Evolutionary conservation across 1,139 yeast genomes (phyloP), one percentile per base, ranked within the genome.

Genomic region (Saccharomyces hybrid): DNA sequence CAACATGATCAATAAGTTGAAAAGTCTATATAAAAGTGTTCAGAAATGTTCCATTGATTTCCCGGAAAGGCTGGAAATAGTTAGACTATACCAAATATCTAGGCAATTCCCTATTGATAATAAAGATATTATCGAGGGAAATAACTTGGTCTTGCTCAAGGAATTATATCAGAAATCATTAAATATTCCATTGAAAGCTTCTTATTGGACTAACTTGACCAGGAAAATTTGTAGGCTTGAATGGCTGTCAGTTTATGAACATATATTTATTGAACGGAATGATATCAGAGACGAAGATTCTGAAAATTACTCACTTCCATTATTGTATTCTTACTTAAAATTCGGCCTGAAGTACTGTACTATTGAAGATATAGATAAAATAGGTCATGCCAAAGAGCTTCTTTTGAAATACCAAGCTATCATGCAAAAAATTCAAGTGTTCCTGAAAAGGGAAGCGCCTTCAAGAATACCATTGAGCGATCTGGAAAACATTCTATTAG

Each of bases 241-340:
- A 32, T 65, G 69, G 69, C 48, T 58, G 2, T 48, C 55, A 9
- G 54, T 55, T 2, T 65, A 62, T 48, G 54, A 61, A 9, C 54
- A 50, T 31, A 42, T 53, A 19, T 51, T 55, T 50, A 29, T 50
- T 42, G 42, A 50, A 31, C 38, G 46, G 42, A 34, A 28, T 19
- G n/a, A 51, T 16, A 60, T 75, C 16, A 72, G 71, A 16, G 76
- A 77, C 48, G 58, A 59, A 9, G 62, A 63, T 42, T 70, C 83
- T 55, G 71, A 75, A 51, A 56, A 60, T 2, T 79, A 81, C 60
- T 72, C 84, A 32, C 32, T 59, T 3, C 24, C 50, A 9, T 51
- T 46, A 29, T 31, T 65, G 34, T 54, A 55, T 32, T 26, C 50
- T 14, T 64, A 60, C 50, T 55, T 62, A 26, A 31, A 52, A 11